Percentiles rank a stretch among this genome's conserved stretches.
phyloP scores from a whole-genome alignment of 257 asterid species.

The Penstemon eatonii region DNA sequence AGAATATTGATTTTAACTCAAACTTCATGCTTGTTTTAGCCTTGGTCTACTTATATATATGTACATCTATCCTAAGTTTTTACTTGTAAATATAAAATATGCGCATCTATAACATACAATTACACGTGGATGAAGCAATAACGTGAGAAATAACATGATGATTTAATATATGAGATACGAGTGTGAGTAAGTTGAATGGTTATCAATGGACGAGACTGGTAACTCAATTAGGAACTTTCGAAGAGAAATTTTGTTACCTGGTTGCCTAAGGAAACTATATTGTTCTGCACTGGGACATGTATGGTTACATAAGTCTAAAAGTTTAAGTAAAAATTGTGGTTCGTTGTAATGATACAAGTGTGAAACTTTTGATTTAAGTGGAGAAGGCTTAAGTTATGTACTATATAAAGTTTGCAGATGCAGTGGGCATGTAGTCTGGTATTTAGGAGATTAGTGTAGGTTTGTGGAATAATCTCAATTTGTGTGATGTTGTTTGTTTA shows the following conservation, averaged over 20 bases:
- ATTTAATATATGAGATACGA: slow-evolving; percentile 7
- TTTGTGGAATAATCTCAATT: too few species aligned
- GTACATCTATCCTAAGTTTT: not conserved
- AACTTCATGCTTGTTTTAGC: slow-evolving; percentile 12
- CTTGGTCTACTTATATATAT: slow-evolving; percentile 14
- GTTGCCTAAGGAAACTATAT: slow-evolving; percentile 5
- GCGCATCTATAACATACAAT: too few species aligned
- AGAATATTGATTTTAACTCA: slow-evolving; percentile 7
- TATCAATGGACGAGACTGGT: not conserved
- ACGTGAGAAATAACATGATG: not conserved
- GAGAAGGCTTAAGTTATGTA: slow-evolving; percentile 18
- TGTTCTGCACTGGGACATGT: not conserved
- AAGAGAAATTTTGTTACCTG: not conserved
- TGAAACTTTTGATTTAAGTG: slow-evolving; percentile 3
- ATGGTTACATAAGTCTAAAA: slow-evolving; percentile 1
- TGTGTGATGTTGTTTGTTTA: too few species aligned
- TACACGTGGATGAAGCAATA: too few species aligned
- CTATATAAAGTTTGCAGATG: not conserved
- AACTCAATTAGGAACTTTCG: not conserved
- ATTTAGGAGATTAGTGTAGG: too few species aligned
- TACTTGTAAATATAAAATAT: too few species aligned
- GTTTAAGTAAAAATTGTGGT: not conserved
- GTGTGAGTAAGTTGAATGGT: slow-evolving; percentile 3
- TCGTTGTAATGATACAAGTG: slow-evolving; percentile 1
- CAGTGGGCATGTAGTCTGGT: too few species aligned